Evolutionary conservation across 805 yeast species (phyloP), one percentile per base, ranked within the genome.

Genomic region (Cyberlindnera xylosilytica): DNA sequence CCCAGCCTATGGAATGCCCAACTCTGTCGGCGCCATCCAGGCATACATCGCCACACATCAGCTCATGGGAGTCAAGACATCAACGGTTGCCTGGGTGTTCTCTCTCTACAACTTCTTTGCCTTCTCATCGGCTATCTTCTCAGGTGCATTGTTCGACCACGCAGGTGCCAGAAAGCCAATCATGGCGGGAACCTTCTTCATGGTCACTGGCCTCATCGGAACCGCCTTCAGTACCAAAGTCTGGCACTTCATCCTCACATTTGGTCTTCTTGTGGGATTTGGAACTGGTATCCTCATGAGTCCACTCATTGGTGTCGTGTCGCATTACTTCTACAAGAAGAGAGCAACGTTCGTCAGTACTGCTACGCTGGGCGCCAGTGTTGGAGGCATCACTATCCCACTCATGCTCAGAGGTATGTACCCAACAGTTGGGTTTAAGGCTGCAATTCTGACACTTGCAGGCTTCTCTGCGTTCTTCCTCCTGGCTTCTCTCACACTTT

Each of bases 271-370:
- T 44, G 52, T 74, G 11, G 69, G 76, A 8, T 53, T 68, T 31
- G 87, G 86, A 0, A 70, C 75, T 31, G 83, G 83, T 1, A 62
- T 81, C 29, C 66, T 81, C 26, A 73, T 79, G 65, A 72, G 79
- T 10, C 87, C 88, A 0, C 58, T 78, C 29, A 67, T 83, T 3
- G 76, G 85, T 6, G 78, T 76, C 15, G 70, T 81, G 1, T 76
- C 81, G 20, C 74, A 72, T 24, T 76, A 74, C 63, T 76, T 74
- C 50, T 46, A 58, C 26, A 59, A 50, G 34, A 65, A 61, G 38
- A 60, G 80, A 23, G 76, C 70, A 6, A 52, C 66, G 18, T 78
- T 74, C 6, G 58, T 64, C 17, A 73, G 76, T 4, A 37, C 72
- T 6, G 73, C 73, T 0, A 70, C 76, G 1, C 51, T 69, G 6